A percentile compares a stretch with the other conserved stretches of the same genome.
These are phyloP conservation scores for Penicillium verrucosum DNA, from an alignment of 2,329 filamentous ascomycete species.

Conservation along the genomic window DNA sequence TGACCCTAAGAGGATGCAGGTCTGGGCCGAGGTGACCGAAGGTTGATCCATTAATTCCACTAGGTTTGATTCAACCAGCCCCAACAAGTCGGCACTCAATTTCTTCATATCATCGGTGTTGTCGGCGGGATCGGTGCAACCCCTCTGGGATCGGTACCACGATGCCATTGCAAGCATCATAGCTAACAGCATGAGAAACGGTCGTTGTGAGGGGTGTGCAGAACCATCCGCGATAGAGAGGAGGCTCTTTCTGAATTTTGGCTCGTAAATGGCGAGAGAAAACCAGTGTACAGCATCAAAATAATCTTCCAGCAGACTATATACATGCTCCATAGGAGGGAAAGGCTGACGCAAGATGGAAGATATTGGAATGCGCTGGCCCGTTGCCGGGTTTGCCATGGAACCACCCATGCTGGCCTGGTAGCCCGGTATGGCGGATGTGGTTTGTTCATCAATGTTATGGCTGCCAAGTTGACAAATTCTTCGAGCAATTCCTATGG, in stretches of 20 bases:
- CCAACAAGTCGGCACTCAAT: slow-evolving; percentile 17
- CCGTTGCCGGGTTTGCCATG: slow-evolving; percentile 5
- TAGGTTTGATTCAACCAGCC: slow-evolving; percentile 33
- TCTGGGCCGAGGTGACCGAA: slow-evolving; percentile 39
- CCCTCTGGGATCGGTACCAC: slow-evolving; percentile 37
- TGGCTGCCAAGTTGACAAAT: slow-evolving; percentile 30
- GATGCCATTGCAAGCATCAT: slow-evolving; percentile 40
- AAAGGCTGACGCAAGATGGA: slow-evolving; percentile 29
- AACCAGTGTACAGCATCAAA: slow-evolving; percentile 47
- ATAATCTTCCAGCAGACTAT: slow-evolving; percentile 41
- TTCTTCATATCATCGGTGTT: slow-evolving; percentile 11
- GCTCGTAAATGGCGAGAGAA: slow-evolving; percentile 44
- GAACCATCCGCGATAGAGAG: slow-evolving; percentile 33
- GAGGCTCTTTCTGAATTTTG: slow-evolving; percentile 37
- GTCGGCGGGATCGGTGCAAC: slow-evolving; percentile 12
- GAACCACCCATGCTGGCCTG: slow-evolving; percentile 10
- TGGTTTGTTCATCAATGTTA: slow-evolving; percentile 29
- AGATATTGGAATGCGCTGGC: slow-evolving; percentile 25
- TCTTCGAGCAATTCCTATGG: slow-evolving; percentile 35
- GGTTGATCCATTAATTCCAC: slow-evolving; percentile 43
- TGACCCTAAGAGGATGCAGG: slow-evolving; percentile 41
- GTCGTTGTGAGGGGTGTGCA: slow-evolving; percentile 34
- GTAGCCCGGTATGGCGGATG: slow-evolving; percentile 37
- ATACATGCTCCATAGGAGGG: slow-evolving; percentile 29
- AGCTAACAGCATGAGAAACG: slow-evolving; percentile 39